Conservation (phyloP, 2,329 filamentous ascomycete genomes). For the Tolypocladium tundrense region DNA sequence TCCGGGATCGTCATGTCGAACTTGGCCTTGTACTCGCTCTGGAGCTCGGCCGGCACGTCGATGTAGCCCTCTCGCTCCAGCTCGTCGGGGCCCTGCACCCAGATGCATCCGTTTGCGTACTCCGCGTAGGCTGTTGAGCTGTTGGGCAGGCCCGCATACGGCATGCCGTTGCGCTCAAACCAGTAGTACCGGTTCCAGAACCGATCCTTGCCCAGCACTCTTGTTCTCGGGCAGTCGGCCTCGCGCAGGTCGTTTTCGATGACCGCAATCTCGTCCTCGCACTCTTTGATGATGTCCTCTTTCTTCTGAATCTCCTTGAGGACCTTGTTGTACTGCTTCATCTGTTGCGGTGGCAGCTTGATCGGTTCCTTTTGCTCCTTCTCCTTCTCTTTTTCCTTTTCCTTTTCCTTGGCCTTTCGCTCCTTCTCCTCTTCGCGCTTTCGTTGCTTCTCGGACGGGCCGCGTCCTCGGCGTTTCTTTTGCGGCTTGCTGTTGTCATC, state of each 20-base stretch:
- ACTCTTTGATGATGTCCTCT: slow-evolving; percentile 66
- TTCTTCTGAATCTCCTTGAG: slow-evolving; percentile 84
- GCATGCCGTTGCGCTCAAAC: slow-evolving; percentile 99
- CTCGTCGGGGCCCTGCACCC: slow-evolving; percentile 91
- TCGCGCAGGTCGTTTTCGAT: slow-evolving; percentile 90
- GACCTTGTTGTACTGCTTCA: slow-evolving; percentile 81
- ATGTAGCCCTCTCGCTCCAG: slow-evolving; percentile 81
- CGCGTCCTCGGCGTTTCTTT: slow-evolving; percentile 47
- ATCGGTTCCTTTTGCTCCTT: slow-evolving; percentile 57
- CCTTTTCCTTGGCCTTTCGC: slow-evolving; percentile 64
- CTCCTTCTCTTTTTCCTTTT: slow-evolving; percentile 46
- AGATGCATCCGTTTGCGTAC: slow-evolving; percentile 90
- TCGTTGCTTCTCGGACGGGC: slow-evolving; percentile 52
- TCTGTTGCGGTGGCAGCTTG: slow-evolving; percentile 58
- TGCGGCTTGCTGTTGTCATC: slow-evolving; percentile 53
- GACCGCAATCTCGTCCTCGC: slow-evolving; percentile 74
- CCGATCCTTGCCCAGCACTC: slow-evolving; percentile 82
- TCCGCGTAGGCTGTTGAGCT: slow-evolving; percentile 80
- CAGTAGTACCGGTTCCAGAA: slow-evolving; percentile 99
- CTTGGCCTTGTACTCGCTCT: slow-evolving; percentile 64
- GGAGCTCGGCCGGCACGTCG: slow-evolving; percentile 59
- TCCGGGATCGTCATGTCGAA: slow-evolving; percentile 79
- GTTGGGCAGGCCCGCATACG: slow-evolving; percentile 75
- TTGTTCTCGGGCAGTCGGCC: slow-evolving; percentile 83
- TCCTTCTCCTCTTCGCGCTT: slow-evolving; percentile 71